Evolutionary conservation across 2,329 filamentous ascomycete species (phyloP), one percentile per base, ranked within the genome.

Genomic region (Blumeria hordei): DNA sequence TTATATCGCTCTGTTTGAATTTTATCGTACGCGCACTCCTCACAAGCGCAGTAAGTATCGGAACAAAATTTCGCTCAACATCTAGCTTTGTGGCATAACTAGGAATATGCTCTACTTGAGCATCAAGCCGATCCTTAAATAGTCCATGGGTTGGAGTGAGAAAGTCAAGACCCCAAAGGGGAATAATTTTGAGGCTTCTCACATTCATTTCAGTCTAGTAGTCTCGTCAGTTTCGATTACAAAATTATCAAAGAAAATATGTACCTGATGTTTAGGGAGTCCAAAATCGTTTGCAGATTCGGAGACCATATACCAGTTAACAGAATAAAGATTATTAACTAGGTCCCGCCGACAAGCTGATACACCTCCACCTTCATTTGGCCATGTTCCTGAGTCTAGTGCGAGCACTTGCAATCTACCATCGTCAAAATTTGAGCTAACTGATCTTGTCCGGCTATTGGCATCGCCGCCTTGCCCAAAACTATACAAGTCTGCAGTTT

Each of bases 41-140:
- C 44, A 77, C 72, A 44, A 75, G 65, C 8, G 69, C 67, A 33
- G 68, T 71, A 16, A 77, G 61, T 11, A 74, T 70, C 1, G 74
- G 74, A 44, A 77, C 68, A 61, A 77, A 77, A n/a, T 70, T 73
- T 56, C 65, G 66, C 53, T 72, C 68, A 58, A 78, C 71, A 55
- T 75, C 71, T 64, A 50, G 47, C 11, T 56, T 56, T 9, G 53
- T 57, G 5, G 55, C 41, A 49, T 57, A 43, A 34, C 44, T 39
- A 18, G 57, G 49, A 11, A 55, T 45, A 34, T 58, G 55, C 11
- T 74, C 69, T 9, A 75, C 70, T 59, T 74, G 69, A 0, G 70
- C 69, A 55, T 74, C 70, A 4, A 74, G 64, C 39, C 69, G 67
- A 58, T 74, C 73, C 51, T 69, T 64, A 59, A 74, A 70, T 1